A percentile compares a stretch with the other conserved stretches of the same genome.
These are phyloP conservation scores for Candida taoyuanica DNA, from an alignment of 805 yeast genomes.

Conservation along the genomic window DNA sequence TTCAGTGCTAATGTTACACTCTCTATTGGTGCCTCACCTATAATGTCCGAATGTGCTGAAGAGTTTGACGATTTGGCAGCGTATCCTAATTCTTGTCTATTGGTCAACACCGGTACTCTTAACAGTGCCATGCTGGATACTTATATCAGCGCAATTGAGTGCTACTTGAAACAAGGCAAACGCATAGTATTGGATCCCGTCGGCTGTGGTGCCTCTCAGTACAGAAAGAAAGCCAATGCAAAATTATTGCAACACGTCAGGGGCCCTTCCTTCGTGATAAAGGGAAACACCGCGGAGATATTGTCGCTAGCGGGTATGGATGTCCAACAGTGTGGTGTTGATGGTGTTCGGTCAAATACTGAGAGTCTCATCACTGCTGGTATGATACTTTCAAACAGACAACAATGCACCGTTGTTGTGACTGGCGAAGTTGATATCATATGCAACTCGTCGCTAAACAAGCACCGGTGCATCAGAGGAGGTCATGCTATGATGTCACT, in stretches of 20 bases:
- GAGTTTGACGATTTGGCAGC: slow-evolving; percentile 67
- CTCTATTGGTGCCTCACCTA: slow-evolving; percentile 82
- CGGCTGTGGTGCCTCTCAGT: slow-evolving; percentile 79
- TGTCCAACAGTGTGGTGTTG: slow-evolving; percentile 69
- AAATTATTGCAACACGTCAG: slow-evolving; percentile 52
- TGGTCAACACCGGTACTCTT: slow-evolving; percentile 74
- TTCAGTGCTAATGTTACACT: slow-evolving; percentile 83
- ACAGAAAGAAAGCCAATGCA: slow-evolving; percentile 46
- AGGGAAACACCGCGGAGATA: slow-evolving; percentile 87
- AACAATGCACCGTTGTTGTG: slow-evolving; percentile 59
- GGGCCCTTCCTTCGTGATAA: slow-evolving; percentile 51
- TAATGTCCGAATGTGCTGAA: slow-evolving; percentile 70
- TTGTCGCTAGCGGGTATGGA: slow-evolving; percentile 48
- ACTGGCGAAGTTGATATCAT: slow-evolving; percentile 60
- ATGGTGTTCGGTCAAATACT: slow-evolving; percentile 32
- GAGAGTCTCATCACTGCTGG: slow-evolving; percentile 38
- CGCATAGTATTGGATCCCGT: slow-evolving; percentile 87
- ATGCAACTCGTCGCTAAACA: slow-evolving; percentile 28
- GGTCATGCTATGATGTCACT: slow-evolving; percentile 60
- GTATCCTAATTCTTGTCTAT: slow-evolving; percentile 48
- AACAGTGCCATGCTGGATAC: slow-evolving; percentile 33
- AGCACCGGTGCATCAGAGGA: slow-evolving; percentile 41
- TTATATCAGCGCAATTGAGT: slow-evolving; percentile 47
- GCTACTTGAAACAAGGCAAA: slow-evolving; percentile 50
- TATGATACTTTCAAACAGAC: slow-evolving; percentile 42